Evolutionary conservation across 2,329 filamentous ascomycete genomes (phyloP), one percentile per base, ranked within the genome.

Genomic region (Lecanicillium sp.): DNA sequence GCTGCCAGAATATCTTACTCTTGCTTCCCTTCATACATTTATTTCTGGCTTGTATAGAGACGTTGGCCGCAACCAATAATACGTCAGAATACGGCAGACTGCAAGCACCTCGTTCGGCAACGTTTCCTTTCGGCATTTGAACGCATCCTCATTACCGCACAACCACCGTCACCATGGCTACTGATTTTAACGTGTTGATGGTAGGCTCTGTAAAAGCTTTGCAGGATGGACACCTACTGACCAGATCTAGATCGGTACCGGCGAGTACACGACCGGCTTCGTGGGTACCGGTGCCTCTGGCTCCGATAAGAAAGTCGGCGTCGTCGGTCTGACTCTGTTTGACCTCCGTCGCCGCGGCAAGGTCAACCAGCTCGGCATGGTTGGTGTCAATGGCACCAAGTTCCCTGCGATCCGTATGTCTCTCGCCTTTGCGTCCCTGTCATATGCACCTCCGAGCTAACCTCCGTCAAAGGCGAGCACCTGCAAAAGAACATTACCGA

Each of bases 211-310:
- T 11, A 6, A 25, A 25, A 6, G 22, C 22, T 6, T 6, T 25
- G 22, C 22, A 7, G n/a, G n/a, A 7, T 25, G 6, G 11, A 7
- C 22, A 7, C 22, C 6, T 25, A 7, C 22, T 25, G 22, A 25
- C 22, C 22, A 25, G 22, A 11, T 11, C 17, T 44, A 81, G 84
- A 77, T 95, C 43, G 89, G 89, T 48, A 95, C 89, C 10, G 90
- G 89, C 55, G 89, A 96, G 73, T 96, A 96, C 72, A 96, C 90
- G 53, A 96, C 90, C 31, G 89, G 89, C 42, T 96, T 92, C 52
- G 88, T 95, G 41, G 87, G 86, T 42, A 81, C 80, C 44, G 84
- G 82, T 43, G 83, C 81, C 37, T 94, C 87, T 4, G 81, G 77
- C 10, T 94, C 87, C 36, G 90, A 96, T 72, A 96, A 96, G 70